Evolutionary conservation across 495 filamentous ascomycete species (phyloP), one percentile per base, ranked within the genome.

Genomic region (Aspergillus cristatus): DNA sequence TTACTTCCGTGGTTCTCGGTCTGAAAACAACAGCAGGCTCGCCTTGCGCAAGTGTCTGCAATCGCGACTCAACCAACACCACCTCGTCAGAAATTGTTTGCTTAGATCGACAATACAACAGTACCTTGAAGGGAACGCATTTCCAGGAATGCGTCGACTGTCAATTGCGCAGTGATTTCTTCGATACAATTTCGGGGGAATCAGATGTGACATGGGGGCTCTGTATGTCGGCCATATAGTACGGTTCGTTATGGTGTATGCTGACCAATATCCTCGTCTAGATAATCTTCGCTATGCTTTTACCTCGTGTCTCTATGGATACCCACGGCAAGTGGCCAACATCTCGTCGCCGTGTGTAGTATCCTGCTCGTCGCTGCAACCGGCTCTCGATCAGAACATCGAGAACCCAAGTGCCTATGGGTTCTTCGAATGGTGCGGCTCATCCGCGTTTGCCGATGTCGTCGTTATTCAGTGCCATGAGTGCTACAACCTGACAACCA

Each of bases 61-160:
- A 56, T 13, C 63, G 65, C 39, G 45, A 56, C 18, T 54, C 67
- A 7, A 56, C 65, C 17, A 68, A 58, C 41, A 77, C 71, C 11
- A 69, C 65, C 24, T 42, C 54, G 5, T 47, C 45, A 3, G 72
- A 82, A 34, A 74, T 82, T 29, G 55, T 55, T 1, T 82, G 78
- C 49, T 38, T 65, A 29, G 75, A 82, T 50, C 33, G 43, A 2
- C 54, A 63, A 3, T 81, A 65, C 45, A 58, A 56, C 12, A 51
- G 46, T 7, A 62, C 67, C 1, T 36, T 41, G 0, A 56, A 47
- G 7, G 79, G 77, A 1, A 57, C 50, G 17, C 57, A 59, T 31
- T 83, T 79, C 44, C 51, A 79, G 46, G 55, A 63, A 6, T 83
- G 79, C 37, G 37, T 81, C 17, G 54, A 60, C n/a, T 83, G 79